phyloP scores from a whole-genome alignment of 805 yeast species.

The Yueomyces sp. region DNA sequence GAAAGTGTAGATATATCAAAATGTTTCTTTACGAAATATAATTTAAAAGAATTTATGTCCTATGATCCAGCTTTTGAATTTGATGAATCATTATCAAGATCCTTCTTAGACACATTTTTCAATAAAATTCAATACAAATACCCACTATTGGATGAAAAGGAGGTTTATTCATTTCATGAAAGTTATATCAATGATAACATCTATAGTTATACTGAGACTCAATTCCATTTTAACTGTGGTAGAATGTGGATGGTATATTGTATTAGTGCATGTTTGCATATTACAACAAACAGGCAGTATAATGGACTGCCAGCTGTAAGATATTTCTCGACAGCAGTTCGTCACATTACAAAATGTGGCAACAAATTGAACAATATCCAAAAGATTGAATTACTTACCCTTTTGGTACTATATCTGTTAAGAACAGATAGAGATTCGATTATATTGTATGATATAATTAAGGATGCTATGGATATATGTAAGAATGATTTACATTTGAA shows the following conservation, averaged over 20 bases:
- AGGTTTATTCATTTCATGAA: conserved; percentile 36
- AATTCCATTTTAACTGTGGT: conserved; percentile 40
- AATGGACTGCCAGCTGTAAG: conserved; percentile 41
- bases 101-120: conserved; percentile 42
- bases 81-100: conserved; percentile 35
- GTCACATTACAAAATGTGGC: conserved; percentile 37
- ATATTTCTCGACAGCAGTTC: conserved; percentile 45
- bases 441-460: conserved; percentile 38
- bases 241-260: conserved; percentile 44
- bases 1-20: conserved; percentile 28
- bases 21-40: conserved; percentile 34
- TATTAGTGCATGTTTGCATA: conserved; percentile 33
- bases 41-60: conserved; percentile 32
- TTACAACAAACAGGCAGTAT: conserved; percentile 44
- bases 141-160: conserved; percentile 41
- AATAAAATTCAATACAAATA: conserved; percentile 43
- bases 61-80: conserved; percentile 40
- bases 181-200: conserved; percentile 32
- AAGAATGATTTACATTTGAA: conserved; percentile 17
- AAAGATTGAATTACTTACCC: conserved; percentile 38
- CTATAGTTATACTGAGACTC: conserved; percentile 21
- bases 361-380: conserved; percentile 28
- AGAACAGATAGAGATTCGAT: conserved; percentile 50
- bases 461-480: conserved; percentile 38
- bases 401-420: conserved; percentile 41